phyloP scores from a whole-genome alignment of 352 stramenopile genomes.

The Pythium insidiosum region DNA sequence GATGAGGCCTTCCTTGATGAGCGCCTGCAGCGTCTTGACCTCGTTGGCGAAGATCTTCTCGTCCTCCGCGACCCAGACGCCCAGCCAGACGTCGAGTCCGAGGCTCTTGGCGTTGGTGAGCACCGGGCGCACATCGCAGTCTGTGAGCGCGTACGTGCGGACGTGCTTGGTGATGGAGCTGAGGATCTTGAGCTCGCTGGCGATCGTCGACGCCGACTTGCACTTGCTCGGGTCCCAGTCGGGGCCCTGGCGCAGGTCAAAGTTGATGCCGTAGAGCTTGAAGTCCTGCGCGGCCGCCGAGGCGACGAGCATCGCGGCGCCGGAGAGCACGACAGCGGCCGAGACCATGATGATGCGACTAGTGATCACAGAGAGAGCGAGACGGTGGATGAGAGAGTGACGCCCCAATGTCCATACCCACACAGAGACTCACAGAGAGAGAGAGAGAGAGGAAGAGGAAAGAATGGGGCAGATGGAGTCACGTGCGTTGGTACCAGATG shows the following conservation, averaged over 20 bases:
- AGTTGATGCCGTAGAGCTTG: slow-evolving; percentile 78
- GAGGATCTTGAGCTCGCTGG: slow-evolving; percentile 59
- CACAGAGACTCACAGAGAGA: background rate
- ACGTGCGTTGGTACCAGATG: no score
- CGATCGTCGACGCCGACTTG: slow-evolving; percentile 58
- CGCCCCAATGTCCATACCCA: background rate
- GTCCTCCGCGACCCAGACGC: slow-evolving; percentile 75
- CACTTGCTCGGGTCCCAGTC: slow-evolving; percentile 78
- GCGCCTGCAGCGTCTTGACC: slow-evolving; percentile 47
- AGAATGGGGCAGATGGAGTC: background rate
- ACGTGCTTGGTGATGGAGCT: slow-evolving; percentile 60
- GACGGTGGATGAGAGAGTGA: background rate
- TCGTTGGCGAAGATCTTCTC: slow-evolving; percentile 55
- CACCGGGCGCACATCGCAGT: slow-evolving; percentile 69
- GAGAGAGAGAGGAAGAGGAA: background rate
- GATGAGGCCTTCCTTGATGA: slow-evolving; percentile 49
- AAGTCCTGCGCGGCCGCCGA: slow-evolving; percentile 48
- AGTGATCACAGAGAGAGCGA: slow-evolving; percentile 1
- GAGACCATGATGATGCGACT: background rate
- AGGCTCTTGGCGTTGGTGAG: slow-evolving; percentile 59
- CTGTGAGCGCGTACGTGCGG: slow-evolving; percentile 71
- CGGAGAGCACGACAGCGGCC: slow-evolving; percentile 9
- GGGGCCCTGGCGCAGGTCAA: slow-evolving; percentile 65
- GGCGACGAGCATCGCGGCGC: slow-evolving; percentile 20
- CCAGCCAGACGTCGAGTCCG: slow-evolving; percentile 69